Conservation (phyloP, 768 basidiomycete genomes). For the Naganishia friedmannii region DNA sequence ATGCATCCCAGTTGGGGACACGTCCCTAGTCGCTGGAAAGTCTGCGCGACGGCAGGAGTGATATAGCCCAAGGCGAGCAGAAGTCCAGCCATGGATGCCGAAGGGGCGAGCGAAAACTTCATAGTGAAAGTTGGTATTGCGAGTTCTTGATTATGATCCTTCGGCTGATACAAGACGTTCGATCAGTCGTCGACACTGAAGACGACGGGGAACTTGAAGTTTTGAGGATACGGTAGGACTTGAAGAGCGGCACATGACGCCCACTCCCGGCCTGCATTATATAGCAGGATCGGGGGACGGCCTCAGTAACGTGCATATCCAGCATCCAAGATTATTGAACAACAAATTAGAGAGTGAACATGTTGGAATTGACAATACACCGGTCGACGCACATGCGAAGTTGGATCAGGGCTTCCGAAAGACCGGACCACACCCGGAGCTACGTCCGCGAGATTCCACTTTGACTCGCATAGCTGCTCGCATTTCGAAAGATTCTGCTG, state of each 20-base stretch:
- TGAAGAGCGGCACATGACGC: background rate
- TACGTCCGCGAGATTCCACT: too few relatives aligned
- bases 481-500: too few relatives aligned
- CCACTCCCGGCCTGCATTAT: too few relatives aligned
- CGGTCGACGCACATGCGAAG: too few relatives aligned
- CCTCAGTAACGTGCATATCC: too few relatives aligned
- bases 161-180: background rate
- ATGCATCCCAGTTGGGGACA: constrained; percentile 49
- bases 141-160: background rate
- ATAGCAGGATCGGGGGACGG: too few relatives aligned
- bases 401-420: too few relatives aligned
- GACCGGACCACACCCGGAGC: too few relatives aligned
- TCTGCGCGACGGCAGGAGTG: constrained; percentile 39
- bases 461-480: too few relatives aligned
- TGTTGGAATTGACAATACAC: too few relatives aligned
- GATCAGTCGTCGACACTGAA: background rate
- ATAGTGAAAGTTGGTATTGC: background rate
- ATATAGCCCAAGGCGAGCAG: constrained; percentile 17
- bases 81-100: constrained; percentile 25
- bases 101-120: constrained; percentile 21
- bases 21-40: constrained; percentile 41
- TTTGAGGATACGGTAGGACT: background rate
- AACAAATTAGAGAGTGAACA: too few relatives aligned
- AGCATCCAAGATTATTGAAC: too few relatives aligned
- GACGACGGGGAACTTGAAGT: background rate